Evolutionary conservation across 495 filamentous ascomycete species (phyloP), one percentile per base, ranked within the genome.

Genomic region (Lepidopterella palustris): DNA sequence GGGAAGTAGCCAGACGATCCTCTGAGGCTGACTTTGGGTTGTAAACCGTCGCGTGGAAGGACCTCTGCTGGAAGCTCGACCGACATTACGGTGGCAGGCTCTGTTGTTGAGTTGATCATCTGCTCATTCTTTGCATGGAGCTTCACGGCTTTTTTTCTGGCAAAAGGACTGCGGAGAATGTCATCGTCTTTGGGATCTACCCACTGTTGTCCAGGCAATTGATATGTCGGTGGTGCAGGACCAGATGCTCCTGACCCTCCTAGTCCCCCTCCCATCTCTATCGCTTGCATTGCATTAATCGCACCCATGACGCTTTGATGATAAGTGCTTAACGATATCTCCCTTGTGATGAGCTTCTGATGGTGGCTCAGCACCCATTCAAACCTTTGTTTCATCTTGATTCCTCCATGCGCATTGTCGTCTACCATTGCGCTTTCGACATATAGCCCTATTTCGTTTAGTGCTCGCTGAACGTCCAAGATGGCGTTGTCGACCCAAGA

Each of bases 391-490:
- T 57, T 62, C 32, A 67, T 61, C 26, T 45, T 57, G 20, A 60
- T 60, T 55, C 45, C 53, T 24, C 65, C 66, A 35, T 62, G 49
- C 6, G 58, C 60, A 40, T 70, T 61, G 45, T 54, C 54, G 51
- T 58, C 62, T 10, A 53, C 60, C 11, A 64, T 42, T 5, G 63
- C 66, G 35, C 52, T 58, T 35, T 70, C 65, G 4, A 73, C 63
- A 51, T 64, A 70, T 39, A 47, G 57, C 10, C 70, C 70, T 35
- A 73, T 70, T n/a, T 66, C 65, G 53, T 68, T 68, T 13, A 73
- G 53, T 18, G 70, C 60, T 8, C 48, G 31, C 51, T 70, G 61
- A 1, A 66, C 59, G 28, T 64, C 60, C 21, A 57, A 5, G 11
- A 73, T 53, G 0, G 58, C 55, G 8, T 39, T 45, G 20, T 70